Evolutionary conservation across 2,329 filamentous ascomycete genomes (phyloP), one percentile per base, ranked within the genome.

Genomic region (Trichoderma lentiforme): DNA sequence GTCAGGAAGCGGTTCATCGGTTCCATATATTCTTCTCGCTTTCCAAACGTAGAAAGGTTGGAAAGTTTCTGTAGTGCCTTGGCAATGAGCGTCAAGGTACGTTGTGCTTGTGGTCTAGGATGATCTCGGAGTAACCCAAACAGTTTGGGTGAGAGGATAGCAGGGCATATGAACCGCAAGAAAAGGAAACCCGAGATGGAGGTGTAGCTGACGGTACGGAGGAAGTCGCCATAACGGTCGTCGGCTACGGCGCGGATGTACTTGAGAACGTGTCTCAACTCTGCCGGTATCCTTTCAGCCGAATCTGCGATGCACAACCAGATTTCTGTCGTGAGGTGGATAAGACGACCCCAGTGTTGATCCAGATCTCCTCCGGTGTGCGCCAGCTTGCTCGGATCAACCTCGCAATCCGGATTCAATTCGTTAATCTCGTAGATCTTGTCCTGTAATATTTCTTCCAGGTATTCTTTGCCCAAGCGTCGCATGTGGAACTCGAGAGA

Each of bases 1-100:
- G 86, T 87, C 47, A 98, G 84, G 77, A 98, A 98, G 57, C 88
- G 89, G 79, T 98, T 98, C 95, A 98, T 98, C 0, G 94, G 94
- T 82, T 97, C 95, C 95, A 98, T 98, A 94, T 94, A 98, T n/a
- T 92, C 90, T 81, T 98, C 95, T 79, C 97, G 97, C 78, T 93
- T 95, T 53, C 95, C 95, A 79, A 98, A 98, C 0, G 90, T 94
- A 2, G 93, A 93, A 82, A 98, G 87, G 79, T 98, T 98, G 21
- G 94, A 94, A 72, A 98, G 86, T 18, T 94, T 95, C 82, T 98
- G 95, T 9, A 98, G 84, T 1, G 93, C 93, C 81, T 98, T 98
- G 28, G 95, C 94, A 73, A 98, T 95, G 64, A 98, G 87, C 0
- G 95, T 98, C 68, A 98, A 86, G 0, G 95, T 97, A 56, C 95